Percentiles rank a stretch among this genome's conserved stretches.
phyloP scores from a whole-genome alignment of 208 protist species.

The Crithidia sp. region DNA sequence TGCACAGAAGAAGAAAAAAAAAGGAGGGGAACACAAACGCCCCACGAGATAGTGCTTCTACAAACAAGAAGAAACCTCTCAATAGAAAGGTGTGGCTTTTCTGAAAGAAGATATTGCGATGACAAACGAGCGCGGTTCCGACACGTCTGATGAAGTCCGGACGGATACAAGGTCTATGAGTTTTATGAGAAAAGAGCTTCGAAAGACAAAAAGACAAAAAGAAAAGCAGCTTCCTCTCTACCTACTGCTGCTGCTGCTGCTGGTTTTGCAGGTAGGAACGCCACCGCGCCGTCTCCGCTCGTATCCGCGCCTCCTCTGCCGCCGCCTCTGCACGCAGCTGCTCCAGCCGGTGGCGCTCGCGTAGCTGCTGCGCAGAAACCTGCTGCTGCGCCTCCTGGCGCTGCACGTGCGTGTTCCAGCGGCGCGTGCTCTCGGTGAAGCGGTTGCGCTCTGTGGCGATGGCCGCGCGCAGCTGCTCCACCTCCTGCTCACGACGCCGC shows the following conservation, averaged over 20 bases:
- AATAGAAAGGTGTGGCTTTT: too few species aligned
- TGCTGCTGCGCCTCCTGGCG: slow-evolving; percentile 12
- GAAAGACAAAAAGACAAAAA: not conserved
- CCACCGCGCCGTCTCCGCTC: slow-evolving; percentile 57
- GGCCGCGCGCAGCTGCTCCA: slow-evolving; percentile 54
- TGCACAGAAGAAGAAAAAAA: too few species aligned
- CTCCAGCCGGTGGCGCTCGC: slow-evolving; percentile 26
- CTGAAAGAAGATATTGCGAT: too few species aligned
- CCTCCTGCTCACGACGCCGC: slow-evolving; percentile 20
- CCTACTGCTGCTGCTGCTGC: slow-evolving; percentile 8
- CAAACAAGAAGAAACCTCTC: too few species aligned
- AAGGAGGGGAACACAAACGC: too few species aligned
- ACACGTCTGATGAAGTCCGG: too few species aligned
- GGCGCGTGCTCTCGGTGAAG: slow-evolving; percentile 10
- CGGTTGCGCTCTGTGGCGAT: slow-evolving; percentile 43
- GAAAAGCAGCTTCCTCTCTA: not conserved
- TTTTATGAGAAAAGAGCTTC: too few species aligned
- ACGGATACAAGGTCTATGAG: too few species aligned
- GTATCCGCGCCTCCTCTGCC: slow-evolving; percentile 57
- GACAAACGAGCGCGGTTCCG: too few species aligned
- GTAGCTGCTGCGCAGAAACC: slow-evolving; percentile 3
- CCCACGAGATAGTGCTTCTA: too few species aligned
- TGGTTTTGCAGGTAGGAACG: slow-evolving; percentile 38
- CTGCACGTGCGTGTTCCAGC: slow-evolving; percentile 18
- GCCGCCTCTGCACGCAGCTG: slow-evolving; percentile 58